These are phyloP conservation scores for Chara braunii DNA, from an alignment of 139 green algal genomes.

Conservation along the genomic window DNA sequence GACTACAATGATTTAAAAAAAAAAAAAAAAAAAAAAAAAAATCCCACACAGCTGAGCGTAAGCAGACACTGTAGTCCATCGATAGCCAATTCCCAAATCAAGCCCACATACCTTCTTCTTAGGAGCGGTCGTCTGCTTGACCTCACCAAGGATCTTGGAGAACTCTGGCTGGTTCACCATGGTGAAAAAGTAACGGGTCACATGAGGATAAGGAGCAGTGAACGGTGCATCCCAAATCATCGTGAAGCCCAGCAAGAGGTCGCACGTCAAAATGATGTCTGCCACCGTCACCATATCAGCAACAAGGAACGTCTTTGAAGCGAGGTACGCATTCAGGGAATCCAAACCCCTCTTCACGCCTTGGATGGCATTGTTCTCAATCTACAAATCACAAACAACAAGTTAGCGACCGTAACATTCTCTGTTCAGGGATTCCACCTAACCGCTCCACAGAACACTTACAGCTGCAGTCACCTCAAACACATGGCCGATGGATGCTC, in stretches of 20 bases:
- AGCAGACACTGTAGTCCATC: too few species aligned
- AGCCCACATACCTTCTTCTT: too few species aligned
- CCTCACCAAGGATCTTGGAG: slow-evolving; percentile 37
- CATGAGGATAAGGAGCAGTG: slow-evolving; percentile 49
- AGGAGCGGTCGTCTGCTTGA: slow-evolving; percentile 19
- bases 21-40: too few species aligned
- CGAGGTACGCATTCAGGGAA: slow-evolving; percentile 46
- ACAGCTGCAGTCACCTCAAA: too few species aligned
- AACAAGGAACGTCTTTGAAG: slow-evolving; percentile 51
- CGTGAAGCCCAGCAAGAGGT: slow-evolving; percentile 43
- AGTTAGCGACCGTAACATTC: too few species aligned
- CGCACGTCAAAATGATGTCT: slow-evolving; percentile 53
- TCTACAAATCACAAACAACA: slow-evolving; percentile 2
- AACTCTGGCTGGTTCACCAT: slow-evolving; percentile 51
- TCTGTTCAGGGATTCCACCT: too few species aligned
- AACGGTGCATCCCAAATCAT: slow-evolving; percentile 20
- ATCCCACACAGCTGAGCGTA: too few species aligned
- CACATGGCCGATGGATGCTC: too few species aligned
- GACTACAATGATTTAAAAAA: too few species aligned
- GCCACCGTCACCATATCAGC: slow-evolving; percentile 52
- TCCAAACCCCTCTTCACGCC: slow-evolving; percentile 40
- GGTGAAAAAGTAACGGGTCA: slow-evolving; percentile 53
- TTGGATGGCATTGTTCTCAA: slow-evolving; percentile 25
- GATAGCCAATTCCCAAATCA: too few species aligned
- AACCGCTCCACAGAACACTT: too few species aligned